Percentiles rank a stretch among this genome's conserved stretches.
phyloP scores from a whole-genome alignment of 441 rosid genomes.

The Adansonia gregorii region DNA sequence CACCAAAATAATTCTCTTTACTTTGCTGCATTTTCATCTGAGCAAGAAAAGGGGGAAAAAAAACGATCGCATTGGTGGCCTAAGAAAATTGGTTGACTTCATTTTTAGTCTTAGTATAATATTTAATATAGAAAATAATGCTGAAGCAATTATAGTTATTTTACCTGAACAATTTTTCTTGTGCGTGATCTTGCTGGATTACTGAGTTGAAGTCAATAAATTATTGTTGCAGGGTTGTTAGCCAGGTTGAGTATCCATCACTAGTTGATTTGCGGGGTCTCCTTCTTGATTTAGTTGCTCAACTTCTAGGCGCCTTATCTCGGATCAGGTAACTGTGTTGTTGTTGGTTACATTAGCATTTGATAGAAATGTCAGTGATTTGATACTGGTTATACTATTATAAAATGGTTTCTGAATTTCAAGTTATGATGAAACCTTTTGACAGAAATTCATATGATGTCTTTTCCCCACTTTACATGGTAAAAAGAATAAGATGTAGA shows the following conservation, averaged over 20 bases:
- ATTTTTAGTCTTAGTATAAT: neutral
- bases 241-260: conserved; percentile 98
- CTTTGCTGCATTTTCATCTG: conserved; percentile 16
- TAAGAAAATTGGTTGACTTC: neutral
- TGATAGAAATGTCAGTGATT: conserved; percentile 15
- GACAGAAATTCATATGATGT: neutral
- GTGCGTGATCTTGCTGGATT: neutral
- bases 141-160: neutral
- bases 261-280: conserved; percentile 98
- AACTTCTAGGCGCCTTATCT: conserved; percentile 96
- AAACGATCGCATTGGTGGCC: conserved; percentile 13
- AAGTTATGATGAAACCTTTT: neutral
- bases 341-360: conserved; percentile 22
- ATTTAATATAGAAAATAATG: neutral
- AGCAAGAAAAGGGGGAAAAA: neutral
- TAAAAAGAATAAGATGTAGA: neutral
- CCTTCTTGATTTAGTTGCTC: conserved; percentile 95
- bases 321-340: conserved; percentile 74
- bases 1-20: neutral
- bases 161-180: conserved; percentile 4
- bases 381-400: neutral
- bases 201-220: conserved; percentile 22
- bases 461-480: neutral
- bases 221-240: conserved; percentile 75
- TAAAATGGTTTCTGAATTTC: neutral